These are phyloP conservation scores for Plasmodium inui DNA, from an alignment of 169 alveolate genomes.

Conservation along the genomic window DNA sequence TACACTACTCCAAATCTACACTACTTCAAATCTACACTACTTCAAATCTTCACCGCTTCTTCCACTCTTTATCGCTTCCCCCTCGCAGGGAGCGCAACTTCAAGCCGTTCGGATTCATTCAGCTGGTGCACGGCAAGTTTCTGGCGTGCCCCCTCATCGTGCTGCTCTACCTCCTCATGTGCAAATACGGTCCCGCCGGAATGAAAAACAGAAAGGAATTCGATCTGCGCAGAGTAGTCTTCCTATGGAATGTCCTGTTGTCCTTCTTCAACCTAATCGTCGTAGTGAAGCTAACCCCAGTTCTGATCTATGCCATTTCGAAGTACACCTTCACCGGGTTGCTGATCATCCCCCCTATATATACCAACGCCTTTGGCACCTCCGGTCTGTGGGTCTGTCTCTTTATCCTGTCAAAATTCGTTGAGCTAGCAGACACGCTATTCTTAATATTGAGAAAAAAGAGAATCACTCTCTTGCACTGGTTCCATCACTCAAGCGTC, in stretches of 20 bases:
- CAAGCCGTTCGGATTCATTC: constrained; percentile 59
- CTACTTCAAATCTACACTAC: neutral
- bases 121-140: constrained; percentile 70
- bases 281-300: constrained; percentile 43
- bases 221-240: constrained; percentile 76
- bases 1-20: neutral
- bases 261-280: constrained; percentile 84
- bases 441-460: constrained; percentile 84
- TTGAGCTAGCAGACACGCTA: constrained; percentile 88
- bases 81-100: constrained; percentile 65
- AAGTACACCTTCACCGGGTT: constrained; percentile 81
- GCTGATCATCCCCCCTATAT: constrained; percentile 82
- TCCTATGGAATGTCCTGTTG: constrained; percentile 84
- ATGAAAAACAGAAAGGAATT: constrained; percentile 81
- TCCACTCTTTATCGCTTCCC: neutral
- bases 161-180: constrained; percentile 77
- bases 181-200: constrained; percentile 78
- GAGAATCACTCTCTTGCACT: constrained; percentile 84
- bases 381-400: constrained; percentile 85
- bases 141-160: constrained; percentile 76
- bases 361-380: constrained; percentile 84
- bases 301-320: constrained; percentile 17
- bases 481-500: constrained; percentile 91
- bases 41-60: neutral
- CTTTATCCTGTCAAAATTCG: constrained; percentile 86